These are phyloP conservation scores for Tagetes patula DNA, from an alignment of 129 eudicot species.

Conservation along the genomic window DNA sequence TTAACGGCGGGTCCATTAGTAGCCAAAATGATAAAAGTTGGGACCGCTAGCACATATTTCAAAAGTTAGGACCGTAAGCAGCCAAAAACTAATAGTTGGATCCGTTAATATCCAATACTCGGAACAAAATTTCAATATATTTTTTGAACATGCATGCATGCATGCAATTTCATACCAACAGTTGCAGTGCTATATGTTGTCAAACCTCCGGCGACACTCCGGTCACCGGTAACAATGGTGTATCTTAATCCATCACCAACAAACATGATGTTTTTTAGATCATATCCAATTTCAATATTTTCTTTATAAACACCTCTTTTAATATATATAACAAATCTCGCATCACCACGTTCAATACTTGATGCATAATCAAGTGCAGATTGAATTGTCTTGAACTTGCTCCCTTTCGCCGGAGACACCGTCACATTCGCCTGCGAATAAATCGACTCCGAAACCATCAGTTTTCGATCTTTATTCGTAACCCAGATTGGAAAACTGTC, in stretches of 20 bases:
- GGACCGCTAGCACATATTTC: too few species aligned
- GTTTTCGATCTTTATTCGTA: slow-evolving; percentile 34
- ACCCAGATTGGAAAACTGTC: slow-evolving; percentile 47
- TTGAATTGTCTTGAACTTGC: slow-evolving; percentile 42
- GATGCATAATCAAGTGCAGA: slow-evolving; percentile 53
- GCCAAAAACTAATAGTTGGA: too few species aligned
- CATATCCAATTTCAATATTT: slow-evolving; percentile 37
- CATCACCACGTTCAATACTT: slow-evolving; percentile 30
- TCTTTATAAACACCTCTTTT: slow-evolving; percentile 48
- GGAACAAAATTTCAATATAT: fast-evolving
- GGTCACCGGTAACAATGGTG: slow-evolving; percentile 49
- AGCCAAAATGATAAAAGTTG: too few species aligned
- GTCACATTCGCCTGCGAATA: slow-evolving; percentile 38
- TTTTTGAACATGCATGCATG: too few species aligned
- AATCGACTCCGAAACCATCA: slow-evolving; percentile 33
- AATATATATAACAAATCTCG: slow-evolving; percentile 41
- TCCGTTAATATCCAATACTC: too few species aligned
- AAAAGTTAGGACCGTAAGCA: too few species aligned
- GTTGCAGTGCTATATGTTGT: slow-evolving; percentile 58
- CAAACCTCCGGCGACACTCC: slow-evolving; percentile 45
- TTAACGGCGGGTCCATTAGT: too few species aligned
- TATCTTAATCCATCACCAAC: slow-evolving; percentile 47
- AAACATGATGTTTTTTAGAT: slow-evolving; percentile 48
- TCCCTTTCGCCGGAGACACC: slow-evolving; percentile 49
- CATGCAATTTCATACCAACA: slow-evolving; percentile 34